Evolutionary conservation across 2,329 filamentous ascomycete species (phyloP).

Genomic region (Fusarium fracticaudum): DNA sequence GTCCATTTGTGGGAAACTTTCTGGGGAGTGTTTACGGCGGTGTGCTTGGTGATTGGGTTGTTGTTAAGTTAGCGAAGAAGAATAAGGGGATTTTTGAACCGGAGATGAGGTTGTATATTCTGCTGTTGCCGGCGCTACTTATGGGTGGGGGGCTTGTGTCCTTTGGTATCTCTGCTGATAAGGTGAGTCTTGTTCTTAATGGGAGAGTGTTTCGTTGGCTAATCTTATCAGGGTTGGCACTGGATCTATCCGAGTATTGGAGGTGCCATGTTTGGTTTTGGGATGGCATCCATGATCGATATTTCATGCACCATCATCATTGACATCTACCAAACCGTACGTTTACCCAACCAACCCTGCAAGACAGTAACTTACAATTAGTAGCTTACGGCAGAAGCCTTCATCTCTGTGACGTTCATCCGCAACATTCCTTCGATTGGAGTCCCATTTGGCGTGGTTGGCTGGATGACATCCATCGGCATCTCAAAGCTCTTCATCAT

Average conservation of each 20-base stretch:
- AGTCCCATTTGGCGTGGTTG: slow-evolving; percentile 42
- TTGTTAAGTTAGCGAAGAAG: slow-evolving; percentile 48
- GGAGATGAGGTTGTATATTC: slow-evolving; percentile 52
- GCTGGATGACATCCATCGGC: slow-evolving; percentile 45
- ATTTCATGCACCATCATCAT: slow-evolving; percentile 48
- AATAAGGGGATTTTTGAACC: slow-evolving; percentile 55
- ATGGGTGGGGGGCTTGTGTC: slow-evolving; percentile 50
- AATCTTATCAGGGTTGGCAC: slow-evolving; percentile 50
- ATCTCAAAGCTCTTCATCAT: slow-evolving; percentile 43
- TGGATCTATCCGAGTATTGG: slow-evolving; percentile 53
- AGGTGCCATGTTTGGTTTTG: slow-evolving; percentile 50
- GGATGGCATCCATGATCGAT: slow-evolving; percentile 50
- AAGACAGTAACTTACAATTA: rapidly evolving
- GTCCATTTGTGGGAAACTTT: slow-evolving; percentile 50
- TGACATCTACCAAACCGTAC: slow-evolving; percentile 45
- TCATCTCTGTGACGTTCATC: slow-evolving; percentile 46
- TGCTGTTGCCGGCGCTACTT: slow-evolving; percentile 42
- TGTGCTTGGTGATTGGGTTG: slow-evolving; percentile 49
- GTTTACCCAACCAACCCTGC: rapidly evolving
- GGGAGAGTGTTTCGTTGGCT: rapidly evolving
- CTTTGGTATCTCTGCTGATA: slow-evolving; percentile 49
- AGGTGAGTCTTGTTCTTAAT: slow-evolving; percentile 36
- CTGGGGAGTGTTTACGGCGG: slow-evolving; percentile 53
- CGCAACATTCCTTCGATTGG: slow-evolving; percentile 45
- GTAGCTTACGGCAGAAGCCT: slow-evolving; percentile 40